These are phyloP conservation scores for Sequoia sempervirens DNA, from an alignment of 75 land plant genomes.

Conservation along the genomic window DNA sequence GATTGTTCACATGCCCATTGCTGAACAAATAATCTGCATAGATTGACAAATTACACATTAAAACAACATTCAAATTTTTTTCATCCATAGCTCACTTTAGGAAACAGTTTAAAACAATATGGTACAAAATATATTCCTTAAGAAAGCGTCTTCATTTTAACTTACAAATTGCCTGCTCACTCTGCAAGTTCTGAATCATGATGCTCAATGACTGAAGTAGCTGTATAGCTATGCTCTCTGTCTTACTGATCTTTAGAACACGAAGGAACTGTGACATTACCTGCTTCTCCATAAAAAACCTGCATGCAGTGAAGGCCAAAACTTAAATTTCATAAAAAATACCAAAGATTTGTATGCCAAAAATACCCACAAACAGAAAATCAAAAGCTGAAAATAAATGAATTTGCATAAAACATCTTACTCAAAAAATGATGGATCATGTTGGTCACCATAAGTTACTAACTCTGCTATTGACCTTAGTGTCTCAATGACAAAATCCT, in stretches of 20 bases:
- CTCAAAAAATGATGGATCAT: constrained; percentile 93
- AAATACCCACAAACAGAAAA: constrained; percentile 3
- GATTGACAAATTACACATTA: background rate
- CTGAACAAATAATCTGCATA: constrained; percentile 95
- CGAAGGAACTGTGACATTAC: constrained; percentile 86
- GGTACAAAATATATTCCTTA: background rate
- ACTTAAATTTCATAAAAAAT: background rate
- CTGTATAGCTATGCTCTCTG: constrained; percentile 63
- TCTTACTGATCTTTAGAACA: constrained; percentile 60
- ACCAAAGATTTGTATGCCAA: background rate
- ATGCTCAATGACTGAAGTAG: constrained; percentile 87
- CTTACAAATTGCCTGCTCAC: constrained; percentile 96
- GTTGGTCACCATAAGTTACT: constrained; percentile 94
- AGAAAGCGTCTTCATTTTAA: background rate
- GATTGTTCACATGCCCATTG: constrained; percentile 81
- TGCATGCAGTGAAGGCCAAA: constrained; percentile 15
- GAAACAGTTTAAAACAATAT: background rate
- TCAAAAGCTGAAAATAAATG: background rate
- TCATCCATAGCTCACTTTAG: background rate
- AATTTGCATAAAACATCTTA: constrained; percentile 25
- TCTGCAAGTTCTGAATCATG: constrained; percentile 85
- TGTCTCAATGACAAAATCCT: constrained; percentile 93
- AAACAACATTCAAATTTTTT: background rate
- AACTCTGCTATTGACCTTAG: constrained; percentile 92
- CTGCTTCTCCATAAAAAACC: constrained; percentile 98